Percentiles rank a stretch among this genome's conserved stretches.
Conservation (phyloP, 345 rosid species). For the Hibiscus trionum region DNA sequence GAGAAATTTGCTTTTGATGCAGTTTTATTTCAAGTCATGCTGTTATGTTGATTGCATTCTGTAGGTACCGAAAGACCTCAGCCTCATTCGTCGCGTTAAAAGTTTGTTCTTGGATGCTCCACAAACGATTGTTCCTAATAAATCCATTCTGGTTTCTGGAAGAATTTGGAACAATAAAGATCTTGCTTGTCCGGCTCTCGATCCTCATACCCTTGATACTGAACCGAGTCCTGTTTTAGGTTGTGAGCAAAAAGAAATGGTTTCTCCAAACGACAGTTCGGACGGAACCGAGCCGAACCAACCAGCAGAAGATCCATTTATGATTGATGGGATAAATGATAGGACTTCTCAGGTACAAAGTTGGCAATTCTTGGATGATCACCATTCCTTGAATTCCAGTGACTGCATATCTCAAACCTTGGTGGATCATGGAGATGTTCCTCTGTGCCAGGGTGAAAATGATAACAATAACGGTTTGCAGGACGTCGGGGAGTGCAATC, state of each 20-base stretch:
- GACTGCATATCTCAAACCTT: conserved; percentile 67
- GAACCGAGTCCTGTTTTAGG: conserved; percentile 30
- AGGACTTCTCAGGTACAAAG: conserved; percentile 66
- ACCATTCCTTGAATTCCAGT: conserved; percentile 55
- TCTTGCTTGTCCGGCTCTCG: conserved; percentile 22
- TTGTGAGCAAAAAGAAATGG: conserved; percentile 31
- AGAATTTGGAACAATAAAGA: conserved; percentile 18
- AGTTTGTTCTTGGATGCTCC: conserved; percentile 49
- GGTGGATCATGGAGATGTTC: conserved; percentile 32
- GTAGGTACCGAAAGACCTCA: conserved; percentile 69
- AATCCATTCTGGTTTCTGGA: conserved; percentile 19
- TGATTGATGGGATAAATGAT: conserved; percentile 45
- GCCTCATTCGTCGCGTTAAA: conserved; percentile 50
- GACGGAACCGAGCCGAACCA: conserved; percentile 37
- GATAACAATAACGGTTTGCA: conserved; percentile 22
- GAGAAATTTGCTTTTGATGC: neutral
- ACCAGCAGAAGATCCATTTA: conserved; percentile 42
- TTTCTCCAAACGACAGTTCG: conserved; percentile 40
- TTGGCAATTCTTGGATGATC: conserved; percentile 62
- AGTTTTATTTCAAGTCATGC: conserved; percentile 5
- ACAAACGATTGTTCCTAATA: conserved; percentile 20
- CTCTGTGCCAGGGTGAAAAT: conserved; percentile 29
- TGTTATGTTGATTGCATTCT: conserved; percentile 5
- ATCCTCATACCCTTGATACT: conserved; percentile 24
- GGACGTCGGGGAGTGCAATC: conserved; percentile 35